These are phyloP conservation scores for Phytopythium cucurbitacearum DNA, from an alignment of 352 stramenopile species.

Conservation along the genomic window DNA sequence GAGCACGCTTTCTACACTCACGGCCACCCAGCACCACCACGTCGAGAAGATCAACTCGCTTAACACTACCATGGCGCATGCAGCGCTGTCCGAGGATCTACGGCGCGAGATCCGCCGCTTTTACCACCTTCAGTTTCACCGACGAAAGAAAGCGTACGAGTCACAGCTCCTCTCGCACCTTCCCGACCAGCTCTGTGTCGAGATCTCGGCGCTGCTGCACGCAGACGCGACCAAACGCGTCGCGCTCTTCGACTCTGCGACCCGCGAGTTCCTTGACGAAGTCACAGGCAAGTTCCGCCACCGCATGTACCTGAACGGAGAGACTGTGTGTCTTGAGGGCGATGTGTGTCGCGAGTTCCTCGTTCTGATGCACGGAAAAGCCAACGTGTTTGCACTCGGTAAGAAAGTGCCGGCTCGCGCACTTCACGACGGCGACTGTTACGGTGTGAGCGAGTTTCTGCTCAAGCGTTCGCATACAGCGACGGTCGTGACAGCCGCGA, in stretches of 20 bases:
- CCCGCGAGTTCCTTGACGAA: slow-evolving; percentile 69
- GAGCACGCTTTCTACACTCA: slow-evolving; percentile 67
- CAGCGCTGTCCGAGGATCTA: slow-evolving; percentile 46
- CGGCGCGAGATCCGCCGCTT: slow-evolving; percentile 65
- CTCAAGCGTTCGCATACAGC: slow-evolving; percentile 30
- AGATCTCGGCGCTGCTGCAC: slow-evolving; percentile 71
- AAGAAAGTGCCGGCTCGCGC: slow-evolving; percentile 44
- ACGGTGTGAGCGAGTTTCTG: slow-evolving; percentile 67
- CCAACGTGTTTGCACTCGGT: slow-evolving; percentile 59
- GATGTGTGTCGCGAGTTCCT: slow-evolving; percentile 72
- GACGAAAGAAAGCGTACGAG: slow-evolving; percentile 61
- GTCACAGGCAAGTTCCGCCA: slow-evolving; percentile 79
- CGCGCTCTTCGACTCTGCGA: slow-evolving; percentile 52
- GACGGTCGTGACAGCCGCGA: slow-evolving; percentile 44
- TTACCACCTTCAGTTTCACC: slow-evolving; percentile 64
- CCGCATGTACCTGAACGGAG: slow-evolving; percentile 63
- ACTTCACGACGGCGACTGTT: slow-evolving; percentile 62
- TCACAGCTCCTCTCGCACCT: slow-evolving; percentile 60
- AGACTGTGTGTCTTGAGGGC: slow-evolving; percentile 63
- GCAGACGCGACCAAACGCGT: slow-evolving; percentile 52
- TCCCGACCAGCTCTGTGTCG: slow-evolving; percentile 67
- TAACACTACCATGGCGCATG: slow-evolving; percentile 58
- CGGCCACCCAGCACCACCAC: slow-evolving; percentile 53
- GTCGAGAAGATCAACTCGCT: slow-evolving; percentile 68
- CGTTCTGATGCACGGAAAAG: slow-evolving; percentile 50